phyloP scores from a whole-genome alignment of 345 rosid genomes.

The Microthlaspi erraticum region DNA sequence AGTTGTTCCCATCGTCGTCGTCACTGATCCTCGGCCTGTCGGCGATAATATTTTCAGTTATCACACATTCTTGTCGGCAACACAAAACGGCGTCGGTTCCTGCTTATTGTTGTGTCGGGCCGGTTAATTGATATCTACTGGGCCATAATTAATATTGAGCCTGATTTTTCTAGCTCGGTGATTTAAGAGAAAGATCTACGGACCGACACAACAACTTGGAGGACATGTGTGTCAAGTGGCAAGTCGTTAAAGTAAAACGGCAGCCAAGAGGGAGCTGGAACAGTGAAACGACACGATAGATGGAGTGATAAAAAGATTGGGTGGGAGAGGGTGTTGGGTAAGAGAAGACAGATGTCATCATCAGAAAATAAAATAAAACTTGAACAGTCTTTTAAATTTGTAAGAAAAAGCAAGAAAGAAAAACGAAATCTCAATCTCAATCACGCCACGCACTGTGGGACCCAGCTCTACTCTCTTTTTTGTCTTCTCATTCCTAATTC shows the following conservation, averaged over 20 bases:
- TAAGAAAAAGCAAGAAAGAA: too few relatives aligned
- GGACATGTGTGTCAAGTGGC: neutral
- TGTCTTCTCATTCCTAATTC: constrained; percentile 31
- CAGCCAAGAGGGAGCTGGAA: constrained; percentile 27
- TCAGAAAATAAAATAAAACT: constrained; percentile 5
- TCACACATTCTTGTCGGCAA: neutral
- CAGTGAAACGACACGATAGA: constrained; percentile 33
- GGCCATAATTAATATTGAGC: neutral
- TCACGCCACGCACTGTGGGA: constrained; percentile 40
- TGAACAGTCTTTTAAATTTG: constrained; percentile 3
- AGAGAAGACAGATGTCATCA: constrained; percentile 44
- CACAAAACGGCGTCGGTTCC: neutral
- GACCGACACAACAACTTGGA: neutral
- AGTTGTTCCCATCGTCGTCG: constrained; percentile 46
- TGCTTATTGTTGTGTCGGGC: neutral
- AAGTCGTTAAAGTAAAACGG: constrained; percentile 25
- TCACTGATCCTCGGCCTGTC: neutral
- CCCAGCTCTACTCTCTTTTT: constrained; percentile 41
- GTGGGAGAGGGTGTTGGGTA: constrained; percentile 26
- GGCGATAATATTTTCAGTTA: neutral
- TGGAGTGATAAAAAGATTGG: neutral
- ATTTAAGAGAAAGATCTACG: neutral
- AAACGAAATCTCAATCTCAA: neutral
- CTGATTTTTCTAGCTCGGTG: neutral
- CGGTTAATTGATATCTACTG: neutral